phyloP scores from a whole-genome alignment of 306 rosid genomes.

The Alnus rubra region DNA sequence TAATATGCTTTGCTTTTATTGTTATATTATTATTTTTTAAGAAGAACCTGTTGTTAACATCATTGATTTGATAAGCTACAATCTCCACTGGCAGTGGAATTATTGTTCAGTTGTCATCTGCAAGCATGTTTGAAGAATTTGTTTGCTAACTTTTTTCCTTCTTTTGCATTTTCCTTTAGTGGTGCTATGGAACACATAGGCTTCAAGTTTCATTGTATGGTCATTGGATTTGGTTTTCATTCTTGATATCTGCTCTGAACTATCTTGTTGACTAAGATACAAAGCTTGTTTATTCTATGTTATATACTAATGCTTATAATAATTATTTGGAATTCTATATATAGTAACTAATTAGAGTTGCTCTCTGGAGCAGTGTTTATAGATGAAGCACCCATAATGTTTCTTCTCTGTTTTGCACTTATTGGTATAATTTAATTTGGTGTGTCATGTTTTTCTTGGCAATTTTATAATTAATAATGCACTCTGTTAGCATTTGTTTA shows the following conservation, averaged over 20 bases:
- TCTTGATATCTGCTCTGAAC: background rate
- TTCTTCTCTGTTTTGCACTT: background rate
- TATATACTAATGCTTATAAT: background rate
- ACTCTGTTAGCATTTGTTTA: constrained; percentile 20
- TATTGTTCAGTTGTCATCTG: background rate
- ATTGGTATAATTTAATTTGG: background rate
- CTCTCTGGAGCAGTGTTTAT: background rate
- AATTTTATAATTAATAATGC: constrained; percentile 1
- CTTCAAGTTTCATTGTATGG: background rate
- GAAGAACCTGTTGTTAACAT: background rate
- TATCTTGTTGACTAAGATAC: background rate
- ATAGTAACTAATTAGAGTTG: background rate
- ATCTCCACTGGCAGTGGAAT: background rate
- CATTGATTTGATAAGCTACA: background rate
- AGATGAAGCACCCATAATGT: background rate
- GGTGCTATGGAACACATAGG: background rate
- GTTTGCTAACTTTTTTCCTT: background rate
- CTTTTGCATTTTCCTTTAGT: background rate
- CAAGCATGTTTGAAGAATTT: background rate
- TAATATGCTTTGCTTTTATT: background rate
- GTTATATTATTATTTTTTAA: background rate
- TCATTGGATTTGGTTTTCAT: background rate
- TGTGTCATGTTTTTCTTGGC: background rate
- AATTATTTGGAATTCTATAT: background rate
- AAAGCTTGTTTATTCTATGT: background rate